Base-by-base conservation (phyloP, 805 yeast genomes). In the Kodamaea restingae region DNA sequence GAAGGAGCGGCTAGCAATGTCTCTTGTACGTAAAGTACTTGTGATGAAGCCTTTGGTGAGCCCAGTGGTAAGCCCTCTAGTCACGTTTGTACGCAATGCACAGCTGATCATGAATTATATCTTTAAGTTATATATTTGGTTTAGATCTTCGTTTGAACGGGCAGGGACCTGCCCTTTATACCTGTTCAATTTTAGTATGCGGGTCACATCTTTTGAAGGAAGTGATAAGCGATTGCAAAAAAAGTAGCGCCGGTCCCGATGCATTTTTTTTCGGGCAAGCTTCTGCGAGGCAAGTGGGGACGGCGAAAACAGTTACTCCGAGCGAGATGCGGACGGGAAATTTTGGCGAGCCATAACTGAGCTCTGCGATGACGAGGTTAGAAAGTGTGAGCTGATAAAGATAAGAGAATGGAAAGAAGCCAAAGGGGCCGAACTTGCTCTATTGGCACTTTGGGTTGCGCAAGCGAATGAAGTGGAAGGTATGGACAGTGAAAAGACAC, bases 1-100 rank as follows among this genome's bases (percentile, higher is more conserved):
- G 46, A 55, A 54, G 28, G n/a, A 15, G 25, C 38, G 37, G 18
- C 17, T 25, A 8, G 24, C n/a, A n/a, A n/a, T n/a, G n/a, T n/a
- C n/a, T n/a, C n/a, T 21, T 21, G 7, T 21, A 9, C 8, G 24
- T 7, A 21, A 7, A 9, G 24, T 21, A 7, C 24, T 21, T 21
- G 24, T 21, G 24, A 21, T 7, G 24, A n/a, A n/a, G n/a, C n/a
- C n/a, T n/a, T 21, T 21, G 24, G 24, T 9, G 24, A 9, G 7
- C 9, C 24, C 9, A 21, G 24, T 21, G 8, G 24, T 9, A 9
- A 21, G 7, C 9, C 24, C 24, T 32, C 31, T 31, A 7, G 26
- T 25, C 18, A 31, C n/a, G 35, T 27, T 21, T 14, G 40, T 15
- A 24, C 29, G 25, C 24, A 37, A 37, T 18, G 25, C 40, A 33